Conservation (phyloP, 306 rosid species). For the Inga leiocalycina region DNA sequence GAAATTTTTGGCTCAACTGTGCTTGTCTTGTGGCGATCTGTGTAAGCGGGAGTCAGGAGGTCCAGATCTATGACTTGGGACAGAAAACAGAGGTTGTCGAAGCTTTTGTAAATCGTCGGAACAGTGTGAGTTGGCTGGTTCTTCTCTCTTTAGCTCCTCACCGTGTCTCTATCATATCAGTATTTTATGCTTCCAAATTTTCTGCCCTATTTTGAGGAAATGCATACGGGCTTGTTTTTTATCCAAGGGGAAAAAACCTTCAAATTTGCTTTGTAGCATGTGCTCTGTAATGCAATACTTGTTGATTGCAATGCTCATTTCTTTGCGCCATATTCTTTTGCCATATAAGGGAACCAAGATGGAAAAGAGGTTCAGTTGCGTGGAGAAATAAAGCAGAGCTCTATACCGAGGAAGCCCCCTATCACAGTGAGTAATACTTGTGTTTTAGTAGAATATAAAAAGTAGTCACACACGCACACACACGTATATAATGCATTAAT, state of each 20-base stretch:
- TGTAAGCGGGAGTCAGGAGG: too few species aligned
- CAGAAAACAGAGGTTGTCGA: too few species aligned
- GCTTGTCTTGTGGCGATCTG: too few species aligned
- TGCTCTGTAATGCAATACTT: not conserved
- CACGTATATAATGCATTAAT: not conserved
- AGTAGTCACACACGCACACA: not conserved
- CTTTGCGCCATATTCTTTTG: conserved; percentile 25
- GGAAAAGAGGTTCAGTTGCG: conserved; percentile 52
- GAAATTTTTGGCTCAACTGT: too few species aligned
- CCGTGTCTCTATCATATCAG: too few species aligned
- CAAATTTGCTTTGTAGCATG: not conserved
- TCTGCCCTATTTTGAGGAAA: not conserved
- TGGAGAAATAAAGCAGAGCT: conserved; percentile 65
- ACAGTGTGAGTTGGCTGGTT: too few species aligned
- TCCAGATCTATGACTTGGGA: too few species aligned
- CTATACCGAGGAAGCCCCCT: conserved; percentile 69
- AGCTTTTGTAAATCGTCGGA: too few species aligned
- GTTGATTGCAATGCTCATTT: conserved; percentile 7
- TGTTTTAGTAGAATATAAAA: conserved; percentile 23
- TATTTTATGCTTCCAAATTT: too few species aligned
- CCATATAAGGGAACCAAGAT: conserved; percentile 50
- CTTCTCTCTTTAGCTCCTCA: too few species aligned
- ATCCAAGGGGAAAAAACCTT: not conserved
- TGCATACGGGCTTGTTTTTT: not conserved
- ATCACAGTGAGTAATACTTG: conserved; percentile 70